Evolutionary conservation across 192 early-diverging fungal genomes (phyloP), one percentile per base, ranked within the genome.

Genomic region (Coemansia aciculifera): DNA sequence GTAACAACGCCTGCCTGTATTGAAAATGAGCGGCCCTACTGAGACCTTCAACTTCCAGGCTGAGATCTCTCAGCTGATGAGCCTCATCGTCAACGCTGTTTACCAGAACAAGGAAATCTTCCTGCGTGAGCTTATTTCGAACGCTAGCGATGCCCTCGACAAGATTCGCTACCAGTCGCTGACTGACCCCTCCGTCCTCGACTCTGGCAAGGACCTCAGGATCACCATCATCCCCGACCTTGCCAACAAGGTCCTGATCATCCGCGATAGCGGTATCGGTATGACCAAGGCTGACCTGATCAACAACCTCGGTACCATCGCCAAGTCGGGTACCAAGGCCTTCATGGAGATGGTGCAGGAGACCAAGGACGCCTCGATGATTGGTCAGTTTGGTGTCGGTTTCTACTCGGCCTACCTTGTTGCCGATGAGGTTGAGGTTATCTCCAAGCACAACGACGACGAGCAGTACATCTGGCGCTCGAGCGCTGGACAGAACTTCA

Each of bases 341-440:
- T 98, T 98, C 86, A 99, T 99, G 96, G 96, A 99, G 88, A 94
- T 92, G 66, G 89, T 98, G 61, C 88, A 91, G 74, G 87, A 90
- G 63, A 94, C 94, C 82, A 96, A 95, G 69, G 95, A 96, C 86
- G 98, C 97, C 66, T 97, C 95, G 84, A 97, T 99, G 95, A 98
- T 99, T 85, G 98, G 96, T 82, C 96, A 98, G 85, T 99, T 99
- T 82, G 98, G 98, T 94, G 98, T 99, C 64, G 98, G 98, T 89
- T 98, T 99, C 95, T 99, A 98, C 93, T 97, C 96, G 69, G 96
- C 97, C 64, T 99, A 97, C 91, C 88, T 99, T 69, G 95, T 98
- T 72, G 97, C 95, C 72, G 98, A 99, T 85, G 91, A 91, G 85
- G 98, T 99, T 46, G 79, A 78, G 92, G 92, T 73, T 87, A 89